phyloP scores from a whole-genome alignment of 805 yeast genomes.

The Lipomyces yamadae region DNA sequence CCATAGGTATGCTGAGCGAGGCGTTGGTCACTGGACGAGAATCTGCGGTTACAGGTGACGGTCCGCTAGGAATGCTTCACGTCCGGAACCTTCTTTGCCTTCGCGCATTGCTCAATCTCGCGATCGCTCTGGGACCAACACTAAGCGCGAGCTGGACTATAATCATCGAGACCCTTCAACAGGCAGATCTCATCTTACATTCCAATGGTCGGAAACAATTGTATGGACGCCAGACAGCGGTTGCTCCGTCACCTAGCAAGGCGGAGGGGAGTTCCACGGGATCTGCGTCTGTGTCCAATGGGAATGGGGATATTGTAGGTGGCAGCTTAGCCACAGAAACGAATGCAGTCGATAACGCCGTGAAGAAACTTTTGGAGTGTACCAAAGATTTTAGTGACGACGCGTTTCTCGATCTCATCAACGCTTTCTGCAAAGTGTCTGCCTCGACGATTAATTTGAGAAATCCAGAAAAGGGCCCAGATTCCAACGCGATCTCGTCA shows the following conservation, averaged over 20 bases:
- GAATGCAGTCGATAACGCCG: conserved; percentile 56
- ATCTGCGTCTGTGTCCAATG: background rate
- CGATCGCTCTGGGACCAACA: conserved; percentile 79
- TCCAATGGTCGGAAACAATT: conserved; percentile 20
- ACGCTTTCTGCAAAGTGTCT: conserved; percentile 52
- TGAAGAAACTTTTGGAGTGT: conserved; percentile 66
- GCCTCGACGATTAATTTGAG: conserved; percentile 23
- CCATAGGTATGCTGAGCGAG: conserved; percentile 37
- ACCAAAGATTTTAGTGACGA: conserved; percentile 58
- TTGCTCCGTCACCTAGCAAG: background rate
- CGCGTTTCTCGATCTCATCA: conserved; percentile 57
- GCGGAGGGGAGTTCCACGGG: background rate
- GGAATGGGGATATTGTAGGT: background rate
- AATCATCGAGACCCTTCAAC: conserved; percentile 58
- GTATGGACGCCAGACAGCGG: background rate
- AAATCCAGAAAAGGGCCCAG: background rate
- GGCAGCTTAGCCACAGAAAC: conserved; percentile 28
- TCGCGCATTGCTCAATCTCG: conserved; percentile 76
- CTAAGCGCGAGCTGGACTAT: conserved; percentile 69
- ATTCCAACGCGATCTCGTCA: conserved; percentile 5
- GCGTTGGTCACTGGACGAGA: conserved; percentile 16
- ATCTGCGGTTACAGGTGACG: conserved; percentile 4
- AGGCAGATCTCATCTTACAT: conserved; percentile 39
- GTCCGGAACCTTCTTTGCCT: conserved; percentile 75
- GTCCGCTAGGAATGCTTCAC: conserved; percentile 47